These are phyloP conservation scores for Talaromyces sp. DNA, from an alignment of 2,329 filamentous ascomycete genomes.

Conservation along the genomic window DNA sequence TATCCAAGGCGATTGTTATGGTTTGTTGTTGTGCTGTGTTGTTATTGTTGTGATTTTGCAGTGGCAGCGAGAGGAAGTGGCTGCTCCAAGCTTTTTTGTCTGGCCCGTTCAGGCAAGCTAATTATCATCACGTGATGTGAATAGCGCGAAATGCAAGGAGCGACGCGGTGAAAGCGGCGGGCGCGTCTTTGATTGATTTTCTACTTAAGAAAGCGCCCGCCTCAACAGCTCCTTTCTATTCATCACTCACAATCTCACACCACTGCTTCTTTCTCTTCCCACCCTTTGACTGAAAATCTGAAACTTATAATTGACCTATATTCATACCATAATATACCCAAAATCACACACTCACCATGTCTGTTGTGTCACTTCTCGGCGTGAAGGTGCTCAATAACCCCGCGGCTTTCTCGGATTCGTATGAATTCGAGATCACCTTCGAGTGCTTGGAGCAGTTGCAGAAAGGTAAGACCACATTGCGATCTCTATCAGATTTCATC, in stretches of 20 bases:
- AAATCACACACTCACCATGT: slow-evolving; percentile 60
- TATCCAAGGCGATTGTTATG: slow-evolving; percentile 13
- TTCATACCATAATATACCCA: neutral
- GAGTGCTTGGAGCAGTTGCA: slow-evolving; percentile 93
- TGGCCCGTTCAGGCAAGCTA: neutral
- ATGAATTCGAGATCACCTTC: slow-evolving; percentile 98
- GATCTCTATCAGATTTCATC: neutral
- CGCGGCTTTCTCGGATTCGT: slow-evolving; percentile 85
- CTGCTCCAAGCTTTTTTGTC: slow-evolving; percentile 9
- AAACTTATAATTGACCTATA: slow-evolving; percentile 1
- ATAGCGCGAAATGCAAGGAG: slow-evolving; percentile 13
- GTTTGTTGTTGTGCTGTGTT: slow-evolving; percentile 14
- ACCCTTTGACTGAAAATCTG: neutral
- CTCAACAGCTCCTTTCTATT: neutral
- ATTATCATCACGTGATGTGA: slow-evolving; percentile 2
- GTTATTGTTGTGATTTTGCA: slow-evolving; percentile 4
- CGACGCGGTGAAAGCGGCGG: slow-evolving; percentile 4
- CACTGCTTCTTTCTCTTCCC: neutral
- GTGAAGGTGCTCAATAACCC: slow-evolving; percentile 98
- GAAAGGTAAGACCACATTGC: slow-evolving; percentile 61
- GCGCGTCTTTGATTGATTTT: slow-evolving; percentile 13
- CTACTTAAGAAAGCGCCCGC: slow-evolving; percentile 11
- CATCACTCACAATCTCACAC: neutral
- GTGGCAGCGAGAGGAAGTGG: neutral
- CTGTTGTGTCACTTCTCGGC: slow-evolving; percentile 90